Percentiles rank a stretch among this genome's conserved stretches.
phyloP scores from a whole-genome alignment of 306 rosid genomes.

The Chamaecrista fasciculata region DNA sequence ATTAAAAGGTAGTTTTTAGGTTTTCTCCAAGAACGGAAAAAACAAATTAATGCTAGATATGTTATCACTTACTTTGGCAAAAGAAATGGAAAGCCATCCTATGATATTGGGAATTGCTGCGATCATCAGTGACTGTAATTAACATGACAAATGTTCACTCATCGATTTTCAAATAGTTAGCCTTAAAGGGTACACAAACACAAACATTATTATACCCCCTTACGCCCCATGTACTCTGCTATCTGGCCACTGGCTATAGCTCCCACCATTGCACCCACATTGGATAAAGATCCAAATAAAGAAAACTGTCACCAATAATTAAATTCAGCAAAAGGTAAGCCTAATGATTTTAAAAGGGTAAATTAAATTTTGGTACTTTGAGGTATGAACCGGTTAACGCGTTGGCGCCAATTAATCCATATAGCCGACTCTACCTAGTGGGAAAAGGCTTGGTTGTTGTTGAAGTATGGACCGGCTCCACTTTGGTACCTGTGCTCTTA shows the following conservation, averaged over 20 bases:
- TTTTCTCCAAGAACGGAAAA: not conserved
- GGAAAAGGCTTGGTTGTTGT: no score
- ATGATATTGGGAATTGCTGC: constrained; percentile 72
- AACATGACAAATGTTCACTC: constrained; percentile 23
- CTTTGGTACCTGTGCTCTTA: no score
- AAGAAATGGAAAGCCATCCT: constrained; percentile 76
- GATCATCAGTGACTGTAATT: constrained; percentile 68
- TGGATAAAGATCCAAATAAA: constrained; percentile 74
- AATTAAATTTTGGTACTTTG: no score
- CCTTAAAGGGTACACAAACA: constrained; percentile 13
- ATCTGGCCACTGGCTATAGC: constrained; percentile 91
- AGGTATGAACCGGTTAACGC: no score
- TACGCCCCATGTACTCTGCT: constrained; percentile 73
- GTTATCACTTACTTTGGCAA: constrained; percentile 51
- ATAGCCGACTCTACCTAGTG: no score
- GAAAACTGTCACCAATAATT: constrained; percentile 52
- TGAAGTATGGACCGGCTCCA: no score
- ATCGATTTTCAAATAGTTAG: not conserved
- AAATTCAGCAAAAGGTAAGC: not conserved
- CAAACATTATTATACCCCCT: constrained; percentile 61
- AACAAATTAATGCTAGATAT: not conserved
- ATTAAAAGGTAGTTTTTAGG: no score
- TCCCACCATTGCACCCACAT: constrained; percentile 91
- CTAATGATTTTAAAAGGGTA: no score
- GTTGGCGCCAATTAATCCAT: no score